Evolutionary conservation across 345 rosid species (phyloP), one percentile per base, ranked within the genome.

Genomic region (Erucastrum elatum): DNA sequence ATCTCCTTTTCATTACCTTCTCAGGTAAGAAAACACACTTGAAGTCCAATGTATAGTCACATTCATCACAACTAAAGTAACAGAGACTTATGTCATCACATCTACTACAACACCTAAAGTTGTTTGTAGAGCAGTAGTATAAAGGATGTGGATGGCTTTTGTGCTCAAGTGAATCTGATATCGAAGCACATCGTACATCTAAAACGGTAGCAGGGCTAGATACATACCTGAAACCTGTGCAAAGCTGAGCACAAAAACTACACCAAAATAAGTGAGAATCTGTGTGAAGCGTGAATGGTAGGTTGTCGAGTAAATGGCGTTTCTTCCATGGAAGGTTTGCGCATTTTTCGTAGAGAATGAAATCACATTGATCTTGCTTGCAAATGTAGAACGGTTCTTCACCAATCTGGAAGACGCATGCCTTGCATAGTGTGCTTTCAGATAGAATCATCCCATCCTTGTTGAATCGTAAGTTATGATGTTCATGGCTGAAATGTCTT

Each of bases 111-210:
- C 0, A 2, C 16, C 6, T 39, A 34, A 0, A 5, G 5, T 34
- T 3, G 46, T 39, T 12, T 1, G 2, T 1, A 9, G 10, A 8
- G 37, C 6, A 34, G 46, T 39, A 39, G 12, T 61, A 70, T 5
- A 77, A 63, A 61, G 39, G 64, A 62, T 77, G 70, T 21, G 2
- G 63, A 77, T 69, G 75, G 67, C 69, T 61, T 44, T 3, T 4
- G 17, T 69, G 80, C 39, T 1, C 17, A 21, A 69, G 0, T 5
- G 80, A 2, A 0, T 77, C 80, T 6, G 56, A n/a, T 13, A 62
- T 0, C 16, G 75, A 34, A 62, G 8, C 39, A 3, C 80, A 77
- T 5, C 64, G 80, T 35, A 70, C 55, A 49, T 77, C 80, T 39
- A 67, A 2, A 67, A 3, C 6, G 9, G 1, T 1, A 4, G 1